Evolutionary conservation across 2,329 filamentous ascomycete species (phyloP).

Genomic region (Alternaria tenuissima): DNA sequence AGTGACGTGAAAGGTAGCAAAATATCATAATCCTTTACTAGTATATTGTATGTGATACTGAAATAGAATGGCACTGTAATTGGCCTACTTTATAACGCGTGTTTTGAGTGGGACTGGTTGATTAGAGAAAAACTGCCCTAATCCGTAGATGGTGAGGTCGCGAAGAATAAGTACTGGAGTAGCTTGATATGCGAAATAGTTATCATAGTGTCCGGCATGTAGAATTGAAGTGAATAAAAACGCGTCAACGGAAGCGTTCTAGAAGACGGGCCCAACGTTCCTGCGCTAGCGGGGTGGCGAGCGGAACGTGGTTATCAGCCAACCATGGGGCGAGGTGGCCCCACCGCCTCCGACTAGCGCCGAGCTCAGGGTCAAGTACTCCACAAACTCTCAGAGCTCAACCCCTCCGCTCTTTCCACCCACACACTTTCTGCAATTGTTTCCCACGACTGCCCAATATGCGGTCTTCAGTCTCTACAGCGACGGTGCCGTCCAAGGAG

Average conservation of each 20-base stretch:
- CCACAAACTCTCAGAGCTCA: constrained; percentile 12
- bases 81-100: too few species aligned
- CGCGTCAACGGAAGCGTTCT: neutral
- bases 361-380: constrained; percentile 17
- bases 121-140: too few species aligned
- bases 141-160: too few species aligned
- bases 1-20: constrained; percentile 26
- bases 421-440: constrained; percentile 10
- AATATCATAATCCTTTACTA: neutral
- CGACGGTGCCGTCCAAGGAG: constrained; percentile 38
- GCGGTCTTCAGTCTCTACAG: constrained; percentile 50
- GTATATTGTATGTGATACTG: neutral
- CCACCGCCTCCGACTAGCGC: constrained; percentile 17
- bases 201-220: too few species aligned
- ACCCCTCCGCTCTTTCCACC: constrained; percentile 11
- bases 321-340: constrained; percentile 13
- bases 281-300: constrained; percentile 18
- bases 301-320: constrained; percentile 7
- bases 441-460: constrained; percentile 27
- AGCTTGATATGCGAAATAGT: too few species aligned
- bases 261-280: constrained; percentile 3
- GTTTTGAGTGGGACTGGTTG: too few species aligned
- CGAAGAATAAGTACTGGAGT: too few species aligned
- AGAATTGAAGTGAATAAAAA: too few species aligned
- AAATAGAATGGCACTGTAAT: neutral